Evolutionary conservation across 495 filamentous ascomycete species (phyloP).

Genomic region (Cryomyces minteri): DNA sequence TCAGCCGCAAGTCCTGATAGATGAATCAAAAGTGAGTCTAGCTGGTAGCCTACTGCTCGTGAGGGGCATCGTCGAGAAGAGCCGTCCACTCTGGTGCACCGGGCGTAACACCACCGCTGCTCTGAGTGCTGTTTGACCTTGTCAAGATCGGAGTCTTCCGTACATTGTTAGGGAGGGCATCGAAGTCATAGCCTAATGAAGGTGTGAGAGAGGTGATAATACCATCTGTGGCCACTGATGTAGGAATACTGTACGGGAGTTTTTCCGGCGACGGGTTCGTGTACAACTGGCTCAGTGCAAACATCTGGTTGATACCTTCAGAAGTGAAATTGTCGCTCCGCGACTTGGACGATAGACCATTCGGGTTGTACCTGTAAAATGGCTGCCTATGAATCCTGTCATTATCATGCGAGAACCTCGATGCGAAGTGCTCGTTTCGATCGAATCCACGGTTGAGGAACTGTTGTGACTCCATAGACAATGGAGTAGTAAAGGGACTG

Average conservation of each 20-base stretch:
- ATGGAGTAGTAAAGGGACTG: conserved; percentile 23
- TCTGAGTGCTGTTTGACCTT: not conserved
- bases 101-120: conserved; percentile 2
- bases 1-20: too few relatives aligned
- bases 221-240: not conserved
- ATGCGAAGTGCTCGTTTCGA: conserved; percentile 22
- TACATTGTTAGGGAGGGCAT: not conserved
- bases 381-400: conserved; percentile 15
- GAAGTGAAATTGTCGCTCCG: not conserved
- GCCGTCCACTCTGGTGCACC: not conserved
- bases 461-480: conserved; percentile 32
- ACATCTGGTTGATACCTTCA: conserved; percentile 10
- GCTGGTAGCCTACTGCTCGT: not conserved
- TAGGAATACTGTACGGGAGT: not conserved
- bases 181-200: not conserved
- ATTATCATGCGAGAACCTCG: conserved; percentile 26
- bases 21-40: too few relatives aligned
- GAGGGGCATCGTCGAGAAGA: not conserved
- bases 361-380: conserved; percentile 22
- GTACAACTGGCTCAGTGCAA: conserved; percentile 1
- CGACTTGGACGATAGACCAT: conserved; percentile 4
- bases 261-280: conserved; percentile 3
- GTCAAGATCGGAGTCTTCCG: not conserved
- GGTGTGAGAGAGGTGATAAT: conserved; percentile 1
- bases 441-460: conserved; percentile 29